Conservation (phyloP, 768 basidiomycete genomes). For the Lactifluus hygrophoroides region DNA sequence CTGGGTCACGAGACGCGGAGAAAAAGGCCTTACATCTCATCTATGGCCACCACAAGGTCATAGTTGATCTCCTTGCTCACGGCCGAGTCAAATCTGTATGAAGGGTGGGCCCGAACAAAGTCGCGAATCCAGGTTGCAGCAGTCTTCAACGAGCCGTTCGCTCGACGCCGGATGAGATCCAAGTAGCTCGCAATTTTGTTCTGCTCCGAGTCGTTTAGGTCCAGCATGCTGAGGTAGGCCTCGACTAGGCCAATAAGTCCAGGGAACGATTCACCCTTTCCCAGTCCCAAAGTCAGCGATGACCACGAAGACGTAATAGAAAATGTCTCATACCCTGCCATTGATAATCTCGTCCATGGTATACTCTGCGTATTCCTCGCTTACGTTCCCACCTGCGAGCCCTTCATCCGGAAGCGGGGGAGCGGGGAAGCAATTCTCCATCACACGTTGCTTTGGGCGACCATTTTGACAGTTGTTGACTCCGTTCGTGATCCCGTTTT, state of each 20-base stretch:
- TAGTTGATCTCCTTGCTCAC: conserved; percentile 90
- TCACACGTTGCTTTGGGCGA: conserved; percentile 46
- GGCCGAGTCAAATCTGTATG: conserved; percentile 89
- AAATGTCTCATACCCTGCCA: conserved; percentile 57
- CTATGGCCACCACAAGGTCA: conserved; percentile 81
- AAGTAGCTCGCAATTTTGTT: conserved; percentile 67
- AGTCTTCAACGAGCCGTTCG: conserved; percentile 76
- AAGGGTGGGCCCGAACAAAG: conserved; percentile 84
- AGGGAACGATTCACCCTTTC: conserved; percentile 56
- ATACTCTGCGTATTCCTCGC: conserved; percentile 90
- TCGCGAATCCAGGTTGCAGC: conserved; percentile 90
- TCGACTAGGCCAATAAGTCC: conserved; percentile 76
- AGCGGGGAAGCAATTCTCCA: conserved; percentile 66
- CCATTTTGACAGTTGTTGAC: conserved; percentile 1
- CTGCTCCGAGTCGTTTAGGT: conserved; percentile 54
- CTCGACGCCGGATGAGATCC: conserved; percentile 65
- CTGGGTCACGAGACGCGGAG: neutral
- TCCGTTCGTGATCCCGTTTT: conserved; percentile 21
- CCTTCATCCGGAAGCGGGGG: conserved; percentile 46
- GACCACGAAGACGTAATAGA: too few relatives aligned
- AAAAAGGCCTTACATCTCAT: conserved; percentile 81
- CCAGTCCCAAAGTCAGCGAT: neutral
- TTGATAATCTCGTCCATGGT: conserved; percentile 87
- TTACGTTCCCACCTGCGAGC: conserved; percentile 37
- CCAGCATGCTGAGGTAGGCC: conserved; percentile 80